Evolutionary conservation across 768 basidiomycete species (phyloP), one percentile per base, ranked within the genome.

Genomic region (Leccinum variicolor): DNA sequence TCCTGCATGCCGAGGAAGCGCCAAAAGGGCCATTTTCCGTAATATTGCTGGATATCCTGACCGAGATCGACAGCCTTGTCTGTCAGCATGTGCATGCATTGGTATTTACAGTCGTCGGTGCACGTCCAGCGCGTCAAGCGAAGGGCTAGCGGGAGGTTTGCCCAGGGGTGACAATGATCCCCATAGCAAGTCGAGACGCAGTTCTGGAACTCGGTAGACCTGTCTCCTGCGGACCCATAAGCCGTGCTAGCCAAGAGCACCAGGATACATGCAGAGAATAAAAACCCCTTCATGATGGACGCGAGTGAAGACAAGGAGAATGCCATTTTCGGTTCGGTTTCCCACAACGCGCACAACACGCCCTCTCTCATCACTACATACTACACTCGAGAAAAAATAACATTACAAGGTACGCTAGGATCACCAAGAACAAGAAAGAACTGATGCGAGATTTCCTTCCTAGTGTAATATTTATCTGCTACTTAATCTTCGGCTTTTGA

Each of bases 21-120:
- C 83, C 86, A 89, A 71, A 99, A 98, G 0, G 95, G 92, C 96
- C 96, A 98, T 76, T 98, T 98, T 15, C 96, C 97, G 65, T 93
- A 84, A 71, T 90, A 95, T 64, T 97, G 94, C 46, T 90, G 82
- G 1, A 90, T 73, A 2, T 56, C 62, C 41, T 66, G 63, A 0
- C 82, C 81, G 6, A 57, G 63, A 31, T 62, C 52, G n/a, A 81
- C 62, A 33, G 84, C 83, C 8, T 73, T 66, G 60, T 84, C 81
- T 5, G 91, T 93, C 36, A 92, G 78, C 50, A 77, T 73, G 67
- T 94, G 92, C 84, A 89, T 92, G 75, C 97, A 99, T 4, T 68
- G 71, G 69, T 99, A 99, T 69, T 85, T 85, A 79, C 96, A 99
- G 69, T 97, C 81, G 61, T 91, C 92, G 10, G 69, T 67, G 74